phyloP scores from a whole-genome alignment of 306 rosid genomes.

The Pyrus bretschneideri region DNA sequence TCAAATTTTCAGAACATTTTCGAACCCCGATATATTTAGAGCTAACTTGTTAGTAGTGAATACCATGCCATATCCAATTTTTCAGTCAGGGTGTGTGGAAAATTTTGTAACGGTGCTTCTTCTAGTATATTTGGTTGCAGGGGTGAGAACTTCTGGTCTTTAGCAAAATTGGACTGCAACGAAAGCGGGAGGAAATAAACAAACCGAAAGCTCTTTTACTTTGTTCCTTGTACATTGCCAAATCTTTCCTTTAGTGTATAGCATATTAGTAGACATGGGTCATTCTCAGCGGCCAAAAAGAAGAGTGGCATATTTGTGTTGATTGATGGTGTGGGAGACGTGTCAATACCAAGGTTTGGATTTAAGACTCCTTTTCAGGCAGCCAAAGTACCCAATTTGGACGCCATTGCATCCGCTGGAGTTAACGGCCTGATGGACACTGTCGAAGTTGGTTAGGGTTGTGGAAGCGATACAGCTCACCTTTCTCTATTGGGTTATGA shows the following conservation, averaged over 20 bases:
- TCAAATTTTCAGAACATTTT: too few species aligned
- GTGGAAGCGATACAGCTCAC: constrained; percentile 98
- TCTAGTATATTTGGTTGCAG: too few species aligned
- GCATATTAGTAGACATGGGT: constrained; percentile 30
- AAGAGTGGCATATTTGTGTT: constrained; percentile 90
- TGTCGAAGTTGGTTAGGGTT: constrained; percentile 93
- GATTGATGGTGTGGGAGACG: constrained; percentile 93
- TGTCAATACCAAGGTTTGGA: constrained; percentile 74
- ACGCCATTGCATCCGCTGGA: constrained; percentile 84
- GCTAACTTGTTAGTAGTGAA: too few species aligned
- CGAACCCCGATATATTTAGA: too few species aligned
- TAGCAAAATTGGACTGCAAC: too few species aligned
- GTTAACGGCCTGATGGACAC: constrained; percentile 95
- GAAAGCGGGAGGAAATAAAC: too few species aligned
- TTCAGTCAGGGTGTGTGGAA: too few species aligned
- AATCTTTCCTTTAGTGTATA: background rate
- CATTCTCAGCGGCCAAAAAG: constrained; percentile 49
- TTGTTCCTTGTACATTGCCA: background rate
- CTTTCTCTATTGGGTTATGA: constrained; percentile 87
- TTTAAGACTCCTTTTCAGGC: constrained; percentile 83
- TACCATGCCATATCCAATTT: too few species aligned
- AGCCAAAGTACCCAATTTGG: constrained; percentile 72
- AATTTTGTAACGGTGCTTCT: too few species aligned
- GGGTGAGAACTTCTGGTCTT: too few species aligned
- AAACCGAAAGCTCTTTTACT: too few species aligned